Percentiles rank a stretch among this genome's conserved stretches.
These are phyloP conservation scores for Neonectria coccinea DNA, from an alignment of 2,329 filamentous ascomycete genomes.

Conservation along the genomic window DNA sequence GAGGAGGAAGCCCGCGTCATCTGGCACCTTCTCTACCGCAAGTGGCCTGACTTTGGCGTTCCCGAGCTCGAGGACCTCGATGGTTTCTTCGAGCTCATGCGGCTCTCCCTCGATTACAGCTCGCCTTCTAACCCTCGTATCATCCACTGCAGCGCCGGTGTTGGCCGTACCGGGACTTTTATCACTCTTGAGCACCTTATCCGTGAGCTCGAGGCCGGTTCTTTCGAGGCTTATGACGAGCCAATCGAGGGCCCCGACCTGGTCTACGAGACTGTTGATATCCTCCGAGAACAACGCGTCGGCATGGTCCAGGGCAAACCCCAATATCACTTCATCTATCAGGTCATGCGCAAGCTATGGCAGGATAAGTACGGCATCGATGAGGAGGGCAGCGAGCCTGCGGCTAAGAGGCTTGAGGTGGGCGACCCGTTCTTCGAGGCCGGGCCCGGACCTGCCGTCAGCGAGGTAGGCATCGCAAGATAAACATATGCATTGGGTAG, in stretches of 20 bases:
- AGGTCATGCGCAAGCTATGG: constrained; percentile 82
- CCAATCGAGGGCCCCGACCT: constrained; percentile 65
- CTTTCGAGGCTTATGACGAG: constrained; percentile 64
- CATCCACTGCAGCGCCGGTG: constrained; percentile 89
- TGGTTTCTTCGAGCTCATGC: constrained; percentile 77
- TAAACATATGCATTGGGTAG: constrained; percentile 6
- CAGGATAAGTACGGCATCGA: constrained; percentile 68
- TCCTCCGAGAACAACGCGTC: constrained; percentile 85
- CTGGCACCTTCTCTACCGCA: constrained; percentile 86
- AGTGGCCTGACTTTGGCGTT: constrained; percentile 92
- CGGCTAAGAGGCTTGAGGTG: constrained; percentile 66
- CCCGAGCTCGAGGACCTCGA: constrained; percentile 75
- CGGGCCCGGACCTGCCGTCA: constrained; percentile 33
- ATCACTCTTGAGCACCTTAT: constrained; percentile 95
- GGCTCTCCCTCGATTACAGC: constrained; percentile 70
- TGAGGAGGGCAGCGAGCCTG: constrained; percentile 58
- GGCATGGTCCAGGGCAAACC: constrained; percentile 94
- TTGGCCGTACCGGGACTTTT: constrained; percentile 94
- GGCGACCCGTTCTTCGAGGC: constrained; percentile 56
- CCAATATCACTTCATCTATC: constrained; percentile 91
- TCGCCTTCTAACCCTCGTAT: constrained; percentile 75
- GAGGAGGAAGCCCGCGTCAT: constrained; percentile 68
- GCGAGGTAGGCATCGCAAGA: constrained; percentile 28
- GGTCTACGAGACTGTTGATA: constrained; percentile 82
- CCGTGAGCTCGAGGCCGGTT: constrained; percentile 81